These are phyloP conservation scores for Fraxinus paxiana DNA, from an alignment of 305 asterid genomes.

Conservation along the genomic window DNA sequence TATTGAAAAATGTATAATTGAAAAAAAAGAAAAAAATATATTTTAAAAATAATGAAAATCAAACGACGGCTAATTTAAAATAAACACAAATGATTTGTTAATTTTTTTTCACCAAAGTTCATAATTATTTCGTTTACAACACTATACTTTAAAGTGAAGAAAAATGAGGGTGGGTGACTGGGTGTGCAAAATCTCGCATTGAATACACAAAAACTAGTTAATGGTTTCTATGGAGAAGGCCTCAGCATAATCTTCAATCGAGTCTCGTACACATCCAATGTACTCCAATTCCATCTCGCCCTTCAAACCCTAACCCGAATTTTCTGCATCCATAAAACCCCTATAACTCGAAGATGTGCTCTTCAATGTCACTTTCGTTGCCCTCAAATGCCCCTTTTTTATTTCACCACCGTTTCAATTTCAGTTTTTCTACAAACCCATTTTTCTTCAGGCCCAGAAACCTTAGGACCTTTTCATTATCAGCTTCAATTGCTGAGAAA, in stretches of 20 bases:
- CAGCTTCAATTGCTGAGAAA: slow-evolving; percentile 53
- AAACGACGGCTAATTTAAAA: neutral
- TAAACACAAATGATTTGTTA: neutral
- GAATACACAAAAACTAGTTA: neutral
- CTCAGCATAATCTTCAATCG: neutral
- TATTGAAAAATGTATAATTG: too few relatives aligned
- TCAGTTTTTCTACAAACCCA: slow-evolving; percentile 34
- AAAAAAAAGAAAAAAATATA: too few relatives aligned
- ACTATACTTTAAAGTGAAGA: neutral
- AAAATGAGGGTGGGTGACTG: neutral
- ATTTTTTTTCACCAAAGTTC: neutral
- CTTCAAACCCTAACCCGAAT: neutral
- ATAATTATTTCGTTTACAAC: neutral
- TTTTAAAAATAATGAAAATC: too few relatives aligned
- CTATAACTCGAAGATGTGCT: slow-evolving; percentile 36
- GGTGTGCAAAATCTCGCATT: neutral
- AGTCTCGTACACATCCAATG: neutral
- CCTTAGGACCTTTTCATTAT: slow-evolving; percentile 27
- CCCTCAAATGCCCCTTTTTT: slow-evolving; percentile 39
- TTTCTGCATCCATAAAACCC: neutral
- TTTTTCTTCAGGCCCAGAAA: slow-evolving; percentile 32
- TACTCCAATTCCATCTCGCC: neutral
- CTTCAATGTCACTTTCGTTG: slow-evolving; percentile 44
- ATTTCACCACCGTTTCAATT: slow-evolving; percentile 35
- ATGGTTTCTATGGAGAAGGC: neutral